Percentiles rank a stretch among this genome's conserved stretches.
These are phyloP conservation scores for Rhodotorula taiwanensis DNA, from an alignment of 768 basidiomycete species.

Conservation along the genomic window DNA sequence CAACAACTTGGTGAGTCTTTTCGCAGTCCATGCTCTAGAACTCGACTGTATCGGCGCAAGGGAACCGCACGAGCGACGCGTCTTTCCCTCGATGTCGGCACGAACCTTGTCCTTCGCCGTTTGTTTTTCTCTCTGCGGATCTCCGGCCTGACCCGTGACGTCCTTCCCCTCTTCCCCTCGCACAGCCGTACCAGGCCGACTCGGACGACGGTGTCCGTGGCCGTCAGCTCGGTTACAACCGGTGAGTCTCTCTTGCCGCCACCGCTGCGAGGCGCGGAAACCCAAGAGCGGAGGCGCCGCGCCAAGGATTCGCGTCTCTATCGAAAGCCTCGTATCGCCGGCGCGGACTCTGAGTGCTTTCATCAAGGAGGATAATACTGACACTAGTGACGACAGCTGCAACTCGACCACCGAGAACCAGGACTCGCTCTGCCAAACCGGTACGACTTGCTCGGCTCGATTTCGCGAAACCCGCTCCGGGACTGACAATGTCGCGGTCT, in stretches of 20 bases:
- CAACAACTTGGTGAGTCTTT: conserved; percentile 13
- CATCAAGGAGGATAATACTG: too few relatives aligned
- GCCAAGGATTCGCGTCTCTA: too few relatives aligned
- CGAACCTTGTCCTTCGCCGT: too few relatives aligned
- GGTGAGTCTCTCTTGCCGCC: conserved; percentile 44
- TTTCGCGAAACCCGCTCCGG: not conserved
- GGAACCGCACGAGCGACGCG: too few relatives aligned
- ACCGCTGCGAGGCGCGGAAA: not conserved
- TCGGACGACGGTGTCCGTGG: conserved; percentile 51
- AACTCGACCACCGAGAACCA: conserved; percentile 34
- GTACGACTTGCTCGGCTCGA: conserved; percentile 1
- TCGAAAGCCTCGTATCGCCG: too few relatives aligned
- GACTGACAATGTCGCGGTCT: not conserved
- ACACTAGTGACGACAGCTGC: conserved; percentile 10
- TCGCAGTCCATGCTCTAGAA: not conserved
- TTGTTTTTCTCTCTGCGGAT: too few relatives aligned
- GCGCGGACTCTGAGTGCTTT: too few relatives aligned
- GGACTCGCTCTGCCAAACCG: conserved; percentile 41
- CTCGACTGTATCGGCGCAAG: not conserved
- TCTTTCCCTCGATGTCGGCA: too few relatives aligned
- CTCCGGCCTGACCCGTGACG: too few relatives aligned
- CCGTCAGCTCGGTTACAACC: conserved; percentile 51
- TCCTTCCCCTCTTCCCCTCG: too few relatives aligned
- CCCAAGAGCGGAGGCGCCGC: too few relatives aligned
- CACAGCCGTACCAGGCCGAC: conserved; percentile 55